Evolutionary conservation across 352 stramenopile species (phyloP), one percentile per base, ranked within the genome.

Genomic region (Thraustotheca clavata): DNA sequence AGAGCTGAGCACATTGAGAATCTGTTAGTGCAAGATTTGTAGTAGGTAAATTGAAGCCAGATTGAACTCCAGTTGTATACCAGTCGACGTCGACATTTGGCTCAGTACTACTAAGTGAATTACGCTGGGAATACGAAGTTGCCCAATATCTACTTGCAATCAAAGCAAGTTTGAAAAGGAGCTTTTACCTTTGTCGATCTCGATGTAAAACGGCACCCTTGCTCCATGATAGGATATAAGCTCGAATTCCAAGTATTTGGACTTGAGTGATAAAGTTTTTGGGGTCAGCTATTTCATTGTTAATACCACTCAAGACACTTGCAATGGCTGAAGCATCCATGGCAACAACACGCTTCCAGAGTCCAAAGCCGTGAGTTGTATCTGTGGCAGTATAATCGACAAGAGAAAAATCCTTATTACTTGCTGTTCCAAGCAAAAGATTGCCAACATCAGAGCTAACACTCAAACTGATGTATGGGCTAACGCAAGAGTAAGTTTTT

Each of bases 331-430:
- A 71, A 60, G 83, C 74, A 26, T 91, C 76, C 48, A 89, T 72
- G 3, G 74, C 74, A 38, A 91, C 79, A 26, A 88, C 74, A 49
- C 85, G 75, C 26, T 89, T 89, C 82, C 82, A 91, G 43, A 91
- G 86, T 22, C 68, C 79, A 54, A 91, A 91, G 2, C 79, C 82
- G 0, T 71, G 65, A 0, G 76, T 75, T 0, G 77, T 86, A 3
- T 66, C 50, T 1, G 69, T 71, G 0, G 69, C 22, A 18, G 87
- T 73, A 39, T 89, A 88, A 48, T 88, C 79, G 0, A 91, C 71
- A 20, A 91, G 68, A 1, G 79, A 91, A 32, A 89, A 91, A 0
- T 74, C 74, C 8, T 74, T 69, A 52, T 91, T 91, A 1, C 74
- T 78, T 16, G 74, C n/a, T 0, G 69, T 76, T 4, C 78, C 78